These are phyloP conservation scores for Luffa aegyptiaca DNA, from an alignment of 306 rosid genomes.

Conservation along the genomic window DNA sequence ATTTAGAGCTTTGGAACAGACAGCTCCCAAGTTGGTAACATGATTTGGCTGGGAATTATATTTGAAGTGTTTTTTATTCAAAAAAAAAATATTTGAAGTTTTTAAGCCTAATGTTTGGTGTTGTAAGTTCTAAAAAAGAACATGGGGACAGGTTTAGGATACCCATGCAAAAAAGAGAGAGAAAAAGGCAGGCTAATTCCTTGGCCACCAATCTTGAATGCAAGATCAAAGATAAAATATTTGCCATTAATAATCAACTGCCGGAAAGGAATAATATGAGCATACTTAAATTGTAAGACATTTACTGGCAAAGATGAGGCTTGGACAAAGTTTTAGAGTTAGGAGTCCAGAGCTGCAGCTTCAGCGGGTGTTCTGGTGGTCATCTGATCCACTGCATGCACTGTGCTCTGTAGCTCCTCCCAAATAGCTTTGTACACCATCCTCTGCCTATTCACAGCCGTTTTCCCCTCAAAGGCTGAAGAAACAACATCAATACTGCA, in stretches of 20 bases:
- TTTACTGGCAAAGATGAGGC: background rate
- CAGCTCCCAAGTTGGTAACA: too few species aligned
- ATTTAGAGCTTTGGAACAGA: too few species aligned
- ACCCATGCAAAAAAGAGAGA: background rate
- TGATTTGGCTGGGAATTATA: too few species aligned
- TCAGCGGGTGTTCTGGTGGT: conserved; percentile 75
- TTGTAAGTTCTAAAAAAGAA: too few species aligned
- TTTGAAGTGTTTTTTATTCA: too few species aligned
- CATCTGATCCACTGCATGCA: conserved; percentile 97
- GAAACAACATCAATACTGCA: conserved; percentile 75
- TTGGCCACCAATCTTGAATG: background rate
- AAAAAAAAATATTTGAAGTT: too few species aligned
- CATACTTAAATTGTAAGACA: background rate
- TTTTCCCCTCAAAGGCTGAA: conserved; percentile 73
- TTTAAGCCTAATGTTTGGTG: too few species aligned
- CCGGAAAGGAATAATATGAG: background rate
- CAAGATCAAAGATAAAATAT: background rate
- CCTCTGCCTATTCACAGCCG: conserved; percentile 90
- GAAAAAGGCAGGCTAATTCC: background rate
- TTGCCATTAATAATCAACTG: background rate
- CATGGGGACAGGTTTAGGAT: background rate
- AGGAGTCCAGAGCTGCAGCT: conserved; percentile 32
- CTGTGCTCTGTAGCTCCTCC: conserved; percentile 92
- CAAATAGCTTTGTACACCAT: conserved; percentile 95
- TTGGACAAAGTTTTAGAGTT: background rate